Evolutionary conservation across 2,329 filamentous ascomycete genomes (phyloP).

Genomic region (Verticillium nubilum): DNA sequence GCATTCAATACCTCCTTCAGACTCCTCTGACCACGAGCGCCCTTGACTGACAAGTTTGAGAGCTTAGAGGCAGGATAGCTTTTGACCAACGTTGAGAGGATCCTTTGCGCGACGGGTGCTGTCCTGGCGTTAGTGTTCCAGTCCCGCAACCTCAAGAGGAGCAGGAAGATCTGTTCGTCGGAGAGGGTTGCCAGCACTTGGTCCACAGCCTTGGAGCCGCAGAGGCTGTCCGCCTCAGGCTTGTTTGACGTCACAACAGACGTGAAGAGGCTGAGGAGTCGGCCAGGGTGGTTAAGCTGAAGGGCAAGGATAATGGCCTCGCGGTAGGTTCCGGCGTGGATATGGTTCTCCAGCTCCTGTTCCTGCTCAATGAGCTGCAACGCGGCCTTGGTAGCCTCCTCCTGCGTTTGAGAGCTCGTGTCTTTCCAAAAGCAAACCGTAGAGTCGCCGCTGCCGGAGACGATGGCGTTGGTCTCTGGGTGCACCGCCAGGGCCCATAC

Average conservation of each 20-base stretch:
- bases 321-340: conserved; percentile 80
- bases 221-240: conserved; percentile 58
- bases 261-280: conserved; percentile 79
- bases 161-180: conserved; percentile 77
- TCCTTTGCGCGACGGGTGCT: conserved; percentile 76
- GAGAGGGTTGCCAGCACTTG: conserved; percentile 73
- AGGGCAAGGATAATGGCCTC: conserved; percentile 90
- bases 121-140: conserved; percentile 97
- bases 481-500: conserved; percentile 86
- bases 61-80: conserved; percentile 77
- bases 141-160: conserved; percentile 79
- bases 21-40: conserved; percentile 54
- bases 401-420: conserved; percentile 75
- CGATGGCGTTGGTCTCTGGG: conserved; percentile 63
- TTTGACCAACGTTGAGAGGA: conserved; percentile 73
- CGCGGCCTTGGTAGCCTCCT: conserved; percentile 66
- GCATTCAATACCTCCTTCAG: conserved; percentile 81
- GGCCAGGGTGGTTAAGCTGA: conserved; percentile 88
- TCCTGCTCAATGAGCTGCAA: conserved; percentile 86
- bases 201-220: conserved; percentile 68
- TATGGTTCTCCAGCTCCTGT: conserved; percentile 89
- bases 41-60: conserved; percentile 60
- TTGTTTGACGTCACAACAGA: conserved; percentile 62
- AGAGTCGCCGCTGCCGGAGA: conserved; percentile 88
- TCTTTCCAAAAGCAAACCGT: conserved; percentile 95